Evolutionary conservation across 2,329 filamentous ascomycete genomes (phyloP), one percentile per base, ranked within the genome.

Genomic region (Pseudogymnoascus sp.): DNA sequence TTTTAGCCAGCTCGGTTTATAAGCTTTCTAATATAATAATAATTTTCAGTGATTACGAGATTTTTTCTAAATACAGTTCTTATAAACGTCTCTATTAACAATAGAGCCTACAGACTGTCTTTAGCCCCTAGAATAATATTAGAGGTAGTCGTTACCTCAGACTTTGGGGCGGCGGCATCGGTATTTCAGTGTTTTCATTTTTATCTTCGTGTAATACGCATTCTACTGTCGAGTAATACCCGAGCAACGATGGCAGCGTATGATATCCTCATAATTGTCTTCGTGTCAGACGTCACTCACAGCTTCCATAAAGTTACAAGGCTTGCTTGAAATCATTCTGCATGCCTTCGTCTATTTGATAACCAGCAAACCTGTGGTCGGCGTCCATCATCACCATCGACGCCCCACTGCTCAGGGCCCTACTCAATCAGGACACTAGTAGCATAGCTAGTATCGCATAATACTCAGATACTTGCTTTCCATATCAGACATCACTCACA

Each of bases 351-450:
- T 28, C 8, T 23, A 23, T 41, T 23, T 23, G n/a, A 23, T 3
- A 48, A 48, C 12, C 13, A 48, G 15, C 39, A 48, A 26, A 21
- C 9, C 26, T 3, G n/a, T 30, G 9, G n/a, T 12, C 10, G 5
- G 5, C 95, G 90, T 60, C 89, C 91, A 70, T 94, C 89, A 76
- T 95, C 88, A 66, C 83, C 83, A 3, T 74, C 81, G 70, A 84
- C 82, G 41, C 77, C 79, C 71, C 82, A 81, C 78, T 86, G 82
- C 79, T 96, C 91, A 19, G 91, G 92, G 80, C 99, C 94, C 74
- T 99, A 78, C 80, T 95, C 95, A 77, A 99, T 97, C 76, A 13
- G n/a, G n/a, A n/a, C n/a, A n/a, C n/a, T n/a, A n/a, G n/a, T n/a
- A n/a, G 5, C 21, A 6, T 19, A 3, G 18, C 7, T 9, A 35